Evolutionary conservation across 441 rosid species (phyloP), one percentile per base, ranked within the genome.

Genomic region (Pelargonium australe): DNA sequence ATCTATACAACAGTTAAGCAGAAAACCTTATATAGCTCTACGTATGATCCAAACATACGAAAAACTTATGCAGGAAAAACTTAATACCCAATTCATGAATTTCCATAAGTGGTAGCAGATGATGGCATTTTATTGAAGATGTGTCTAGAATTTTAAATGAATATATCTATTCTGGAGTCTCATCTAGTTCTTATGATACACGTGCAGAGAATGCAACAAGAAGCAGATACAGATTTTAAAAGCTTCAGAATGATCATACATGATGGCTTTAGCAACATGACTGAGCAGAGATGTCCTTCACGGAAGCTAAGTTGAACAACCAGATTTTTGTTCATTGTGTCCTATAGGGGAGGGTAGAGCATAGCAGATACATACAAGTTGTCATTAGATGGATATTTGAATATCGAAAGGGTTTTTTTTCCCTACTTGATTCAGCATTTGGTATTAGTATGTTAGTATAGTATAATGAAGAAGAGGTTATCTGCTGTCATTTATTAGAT

Each of bases 181-280:
- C 28, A 71, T n/a, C 60, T 61, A 65, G 28, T 13, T 17, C 17
- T 1, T 64, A 2, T 4, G 37, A 64, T 57, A 13, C 55, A 58
- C 40, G 44, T 76, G 79, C 71, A 76, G 79, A 62, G 62, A 60
- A 60, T 19, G 63, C 13, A 64, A 58, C 45, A 60, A 28, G 41
- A 65, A 65, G 61, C 55, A 23, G 70, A 45, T 41, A 12, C 40
- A 34, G 34, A 60, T 60, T 17, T 17, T 7, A 7, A 60, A 19
- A 60, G 19, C 14, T 43, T 72, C 10, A 60, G 63, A 28, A 49
- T 6, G 66, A 53, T 65, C 68, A 64, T 47, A 12, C 47, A 19
- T 47, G 41, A 69, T 23, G 58, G 64, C 61, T 41, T 7, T 23
- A 19, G 19, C 9, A 66, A 44, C 65, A 51, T 13, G 5, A 25